Evolutionary conservation across 1,284 basidiomycete species (phyloP).

Genomic region (Blastosporella zonata): DNA sequence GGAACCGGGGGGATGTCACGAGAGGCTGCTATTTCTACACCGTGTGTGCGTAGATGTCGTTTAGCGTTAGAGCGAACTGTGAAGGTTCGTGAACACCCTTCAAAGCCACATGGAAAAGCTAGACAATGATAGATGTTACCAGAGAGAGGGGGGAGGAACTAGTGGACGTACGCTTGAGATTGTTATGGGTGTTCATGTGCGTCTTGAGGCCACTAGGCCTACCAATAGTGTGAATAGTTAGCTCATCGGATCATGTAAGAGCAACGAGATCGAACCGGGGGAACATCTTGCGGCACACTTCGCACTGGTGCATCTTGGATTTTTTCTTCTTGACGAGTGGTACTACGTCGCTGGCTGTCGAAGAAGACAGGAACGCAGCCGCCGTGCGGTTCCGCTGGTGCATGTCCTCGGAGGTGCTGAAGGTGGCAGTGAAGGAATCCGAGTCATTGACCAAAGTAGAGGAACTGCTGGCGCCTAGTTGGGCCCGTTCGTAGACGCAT

Average conservation of each 20-base stretch:
- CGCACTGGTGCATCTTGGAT: slow-evolving; percentile 51
- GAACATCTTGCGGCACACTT: slow-evolving; percentile 55
- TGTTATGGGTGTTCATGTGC: slow-evolving; percentile 67
- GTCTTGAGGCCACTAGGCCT: slow-evolving; percentile 60
- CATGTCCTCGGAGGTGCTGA: not conserved
- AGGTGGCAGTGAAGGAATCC: slow-evolving; percentile 1
- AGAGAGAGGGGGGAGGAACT: slow-evolving; percentile 13
- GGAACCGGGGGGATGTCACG: slow-evolving; percentile 14
- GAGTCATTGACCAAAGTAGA: slow-evolving; percentile 6
- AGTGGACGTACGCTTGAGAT: slow-evolving; percentile 51
- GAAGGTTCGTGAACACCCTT: slow-evolving; percentile 50
- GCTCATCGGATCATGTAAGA: not conserved
- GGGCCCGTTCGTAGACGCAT: slow-evolving; percentile 7
- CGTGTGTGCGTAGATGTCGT: slow-evolving; percentile 56
- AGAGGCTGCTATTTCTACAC: slow-evolving; percentile 32
- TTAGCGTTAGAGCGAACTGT: slow-evolving; percentile 62
- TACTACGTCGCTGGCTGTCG: not conserved
- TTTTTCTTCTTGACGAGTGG: slow-evolving; percentile 37
- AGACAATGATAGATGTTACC: not conserved
- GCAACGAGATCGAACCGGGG: slow-evolving; percentile 35
- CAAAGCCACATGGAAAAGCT: slow-evolving; percentile 52
- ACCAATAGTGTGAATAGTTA: slow-evolving; percentile 3
- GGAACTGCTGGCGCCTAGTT: not conserved
- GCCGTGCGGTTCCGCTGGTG: slow-evolving; percentile 1
- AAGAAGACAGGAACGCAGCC: slow-evolving; percentile 4